These are phyloP conservation scores for Diaporthe citri DNA, from an alignment of 2,329 filamentous ascomycete species.

Conservation along the genomic window DNA sequence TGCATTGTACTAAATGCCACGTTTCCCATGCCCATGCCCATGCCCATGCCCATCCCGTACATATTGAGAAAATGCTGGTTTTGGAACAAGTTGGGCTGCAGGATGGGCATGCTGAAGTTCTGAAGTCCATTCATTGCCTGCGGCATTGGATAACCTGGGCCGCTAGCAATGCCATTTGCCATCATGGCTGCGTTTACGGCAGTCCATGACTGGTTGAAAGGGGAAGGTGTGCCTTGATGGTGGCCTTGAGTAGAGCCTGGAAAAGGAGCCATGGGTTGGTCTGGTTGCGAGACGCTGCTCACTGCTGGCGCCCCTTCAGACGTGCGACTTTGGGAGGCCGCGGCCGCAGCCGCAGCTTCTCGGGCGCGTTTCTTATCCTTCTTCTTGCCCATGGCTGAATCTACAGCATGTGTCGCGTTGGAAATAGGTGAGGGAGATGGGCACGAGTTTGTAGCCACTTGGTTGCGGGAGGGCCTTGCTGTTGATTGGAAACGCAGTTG, in stretches of 20 bases:
- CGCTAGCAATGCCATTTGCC: not conserved
- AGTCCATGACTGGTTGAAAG: slow-evolving; percentile 5
- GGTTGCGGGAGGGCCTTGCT: not conserved
- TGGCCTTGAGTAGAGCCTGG: not conserved
- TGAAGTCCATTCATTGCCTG: slow-evolving; percentile 32
- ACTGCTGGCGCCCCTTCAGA: not conserved
- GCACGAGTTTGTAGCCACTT: not conserved
- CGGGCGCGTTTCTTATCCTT: slow-evolving; percentile 29
- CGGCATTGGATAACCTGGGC: not conserved
- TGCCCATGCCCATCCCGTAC: not conserved
- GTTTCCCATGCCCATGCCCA: not conserved
- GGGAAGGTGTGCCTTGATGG: not conserved
- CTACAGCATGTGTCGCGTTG: not conserved
- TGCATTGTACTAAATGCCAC: slow-evolving; percentile 30
- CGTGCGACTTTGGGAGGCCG: not conserved
- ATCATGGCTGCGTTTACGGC: not conserved
- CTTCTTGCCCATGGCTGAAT: slow-evolving; percentile 20
- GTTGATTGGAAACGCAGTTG: not conserved
- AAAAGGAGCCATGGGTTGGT: not conserved
- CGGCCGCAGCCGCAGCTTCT: not conserved
- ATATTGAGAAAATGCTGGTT: not conserved
- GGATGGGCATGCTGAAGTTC: slow-evolving; percentile 6
- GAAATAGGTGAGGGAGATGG: not conserved
- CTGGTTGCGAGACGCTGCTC: not conserved
- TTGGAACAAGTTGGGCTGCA: not conserved